A percentile compares a stretch with the other conserved stretches of the same genome.
phyloP scores from a whole-genome alignment of 169 alveolate species.

The Eimeria praecox region DNA sequence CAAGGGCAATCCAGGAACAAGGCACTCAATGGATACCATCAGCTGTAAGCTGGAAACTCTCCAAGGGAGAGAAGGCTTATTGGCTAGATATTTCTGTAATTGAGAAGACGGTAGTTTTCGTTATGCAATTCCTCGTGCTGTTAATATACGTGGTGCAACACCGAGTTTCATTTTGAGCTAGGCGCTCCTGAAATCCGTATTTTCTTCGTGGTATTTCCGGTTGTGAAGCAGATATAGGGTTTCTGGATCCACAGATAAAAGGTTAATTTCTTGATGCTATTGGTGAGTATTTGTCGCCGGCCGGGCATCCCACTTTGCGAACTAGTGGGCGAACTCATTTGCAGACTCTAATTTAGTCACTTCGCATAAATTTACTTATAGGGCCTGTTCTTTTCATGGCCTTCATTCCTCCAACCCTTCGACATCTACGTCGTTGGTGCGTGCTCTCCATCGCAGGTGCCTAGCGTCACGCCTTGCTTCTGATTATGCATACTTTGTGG shows the following conservation, averaged over 20 bases:
- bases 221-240: too few relatives aligned
- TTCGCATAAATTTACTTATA: neutral
- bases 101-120: too few relatives aligned
- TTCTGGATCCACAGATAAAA: too few relatives aligned
- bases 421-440: neutral
- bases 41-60: neutral
- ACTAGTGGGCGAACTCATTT: neutral
- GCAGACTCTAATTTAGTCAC: neutral
- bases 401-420: neutral
- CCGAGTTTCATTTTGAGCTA: neutral
- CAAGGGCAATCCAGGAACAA: neutral
- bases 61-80: too few relatives aligned
- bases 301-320: neutral
- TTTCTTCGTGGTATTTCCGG: too few relatives aligned
- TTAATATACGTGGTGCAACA: neutral
- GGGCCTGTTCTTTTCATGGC: neutral
- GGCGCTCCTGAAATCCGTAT: neutral
- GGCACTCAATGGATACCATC: neutral
- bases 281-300: too few relatives aligned
- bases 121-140: too few relatives aligned
- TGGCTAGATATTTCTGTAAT: neutral
- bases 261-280: too few relatives aligned
- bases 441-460: too few relatives aligned
- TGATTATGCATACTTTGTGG: neutral
- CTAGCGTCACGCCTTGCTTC: too few relatives aligned